Base-by-base conservation (phyloP, 2,329 filamentous ascomycete genomes). In the Phialemonium atrogriseum region DNA sequence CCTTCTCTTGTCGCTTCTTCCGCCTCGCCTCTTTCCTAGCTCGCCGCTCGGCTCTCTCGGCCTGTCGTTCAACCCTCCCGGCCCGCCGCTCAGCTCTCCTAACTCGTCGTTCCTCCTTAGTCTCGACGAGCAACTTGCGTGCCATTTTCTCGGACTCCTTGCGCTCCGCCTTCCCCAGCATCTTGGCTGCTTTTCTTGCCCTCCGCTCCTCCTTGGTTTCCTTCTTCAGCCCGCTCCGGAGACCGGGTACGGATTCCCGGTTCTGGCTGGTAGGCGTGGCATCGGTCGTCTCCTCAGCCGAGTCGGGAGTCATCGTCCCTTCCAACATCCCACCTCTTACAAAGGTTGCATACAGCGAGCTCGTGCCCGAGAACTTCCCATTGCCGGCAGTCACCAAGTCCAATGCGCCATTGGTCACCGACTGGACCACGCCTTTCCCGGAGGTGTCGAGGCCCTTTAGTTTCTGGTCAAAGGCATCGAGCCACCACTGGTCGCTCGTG, bases 401-500 rank as follows among this genome's bases (percentile, higher is more conserved):
- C 31, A 77, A 59, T 39, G 71, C 63, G 29, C 61, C 52, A 35
- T 66, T 62, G 19, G 59, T 62, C 40, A 73, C 54, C 37, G 73
- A 70, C 64, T 80, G 60, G 34, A 76, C 62, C 44, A 64, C 60
- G 32, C 75, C 68, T 43, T 72, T 58, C 42, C 67, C 66, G 15
- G 68, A 66, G 2, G 72, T 77, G 51, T 84, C 81, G 32, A 94
- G 69, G 4, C 80, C 83, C 56, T 91, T 83, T 42, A 95, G 64
- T 34, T 88, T 87, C 53, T 87, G 80, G 58, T 96, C 89, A 45
- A 94, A 95, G 9, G 91, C 91, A 36, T 85, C 81, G 58, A 94
- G 70, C 91, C 91, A 98, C 91, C 91, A 98, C 55, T 94, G 87
- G 52, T 95, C 89, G 45, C 68, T 73, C 14, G 70, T 73, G 40